phyloP scores from a whole-genome alignment of 345 rosid genomes.

The Clausena lansium region DNA sequence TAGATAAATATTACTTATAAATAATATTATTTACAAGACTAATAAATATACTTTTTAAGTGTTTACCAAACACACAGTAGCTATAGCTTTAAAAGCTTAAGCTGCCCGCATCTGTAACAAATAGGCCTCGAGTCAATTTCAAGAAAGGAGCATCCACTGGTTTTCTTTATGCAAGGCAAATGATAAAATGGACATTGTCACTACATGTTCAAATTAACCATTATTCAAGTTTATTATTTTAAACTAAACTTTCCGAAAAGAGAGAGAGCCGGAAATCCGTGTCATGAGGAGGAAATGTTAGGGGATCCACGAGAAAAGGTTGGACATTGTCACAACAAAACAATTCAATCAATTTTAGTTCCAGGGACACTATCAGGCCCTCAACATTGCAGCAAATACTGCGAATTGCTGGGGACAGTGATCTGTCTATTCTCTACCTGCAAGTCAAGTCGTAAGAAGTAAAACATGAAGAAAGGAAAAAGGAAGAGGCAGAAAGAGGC shows the following conservation, averaged over 20 bases:
- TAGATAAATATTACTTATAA: too few relatives aligned
- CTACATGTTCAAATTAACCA: too few relatives aligned
- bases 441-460: background rate
- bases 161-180: too few relatives aligned
- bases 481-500: background rate
- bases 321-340: background rate
- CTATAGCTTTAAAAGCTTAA: too few relatives aligned
- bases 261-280: background rate
- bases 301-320: background rate
- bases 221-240: background rate
- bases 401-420: background rate
- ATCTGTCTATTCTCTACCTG: background rate
- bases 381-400: background rate
- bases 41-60: too few relatives aligned
- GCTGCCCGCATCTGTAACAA: too few relatives aligned
- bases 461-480: background rate
- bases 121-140: too few relatives aligned
- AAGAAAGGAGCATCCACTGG: too few relatives aligned
- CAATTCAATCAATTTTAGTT: background rate
- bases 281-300: background rate
- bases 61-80: too few relatives aligned
- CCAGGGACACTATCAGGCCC: background rate
- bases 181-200: too few relatives aligned
- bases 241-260: background rate
- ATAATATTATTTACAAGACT: too few relatives aligned